Base-by-base conservation (phyloP, 2,329 filamentous ascomycete species). In the Pestalotiopsis sp. region DNA sequence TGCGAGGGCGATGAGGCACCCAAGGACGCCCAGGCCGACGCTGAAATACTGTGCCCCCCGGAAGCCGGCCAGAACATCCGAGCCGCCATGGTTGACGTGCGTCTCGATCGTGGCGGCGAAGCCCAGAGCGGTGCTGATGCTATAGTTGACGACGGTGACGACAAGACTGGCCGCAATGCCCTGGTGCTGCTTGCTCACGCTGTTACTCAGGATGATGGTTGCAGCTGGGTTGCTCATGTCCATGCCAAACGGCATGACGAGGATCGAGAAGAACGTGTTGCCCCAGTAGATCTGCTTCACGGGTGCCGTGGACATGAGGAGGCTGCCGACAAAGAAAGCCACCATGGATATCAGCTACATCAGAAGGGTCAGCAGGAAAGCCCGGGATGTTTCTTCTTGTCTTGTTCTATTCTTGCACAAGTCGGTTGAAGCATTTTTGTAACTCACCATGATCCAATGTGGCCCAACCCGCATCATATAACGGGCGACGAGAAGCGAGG, bases 61-160 rank as follows among this genome's bases (percentile, higher is more conserved):
- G 59, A 67, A 67, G 6, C 66, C 59, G n/a, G 57, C 36, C 7
- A 67, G 64, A 5, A 59, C 45, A 25, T 66, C 64, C 11, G 14
- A 17, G 31, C 64, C 64, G 20, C 11, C 49, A 5, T 57, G 13
- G 64, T 56, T 58, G 45, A 66, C 56, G 23, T 45, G 52, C 17
- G 64, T 45, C 64, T 76, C 76, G 31, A 78, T 70, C 7, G 85
- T 87, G 0, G 86, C 87, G 0, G 86, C 87, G 66, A 90, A 80
- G 0, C 87, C 87, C 7, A 90, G 79, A 1, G 85, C 85, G 36
- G 88, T 78, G 9, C 83, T 84, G 56, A 89, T 88, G 68, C 81
- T 84, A 73, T 89, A 90, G 73, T 90, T 89, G 52, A 90, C 83
- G 59, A 88, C 79, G 0, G 86, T 89, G 67, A 89, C 84, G 36